Conservation (phyloP, 2,329 filamentous ascomycete species). For the Claviceps quebecensis region DNA sequence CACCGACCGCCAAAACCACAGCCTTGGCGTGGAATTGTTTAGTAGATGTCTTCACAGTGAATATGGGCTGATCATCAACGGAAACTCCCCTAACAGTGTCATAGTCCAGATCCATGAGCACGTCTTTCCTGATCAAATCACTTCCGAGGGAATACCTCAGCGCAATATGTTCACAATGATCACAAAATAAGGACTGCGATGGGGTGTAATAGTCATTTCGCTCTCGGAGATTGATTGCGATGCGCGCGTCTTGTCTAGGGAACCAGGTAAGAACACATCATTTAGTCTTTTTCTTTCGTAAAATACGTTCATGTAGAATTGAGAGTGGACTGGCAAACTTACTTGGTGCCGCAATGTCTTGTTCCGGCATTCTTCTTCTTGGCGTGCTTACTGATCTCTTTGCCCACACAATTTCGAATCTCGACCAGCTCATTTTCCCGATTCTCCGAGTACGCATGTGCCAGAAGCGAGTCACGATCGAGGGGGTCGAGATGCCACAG, state of each 20-base stretch:
- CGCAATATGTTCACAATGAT: slow-evolving; percentile 45
- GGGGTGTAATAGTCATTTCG: slow-evolving; percentile 58
- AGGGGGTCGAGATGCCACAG: slow-evolving; percentile 69
- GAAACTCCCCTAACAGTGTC: slow-evolving; percentile 30
- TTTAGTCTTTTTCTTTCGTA: neutral
- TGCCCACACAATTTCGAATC: slow-evolving; percentile 61
- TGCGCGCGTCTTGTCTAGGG: slow-evolving; percentile 26
- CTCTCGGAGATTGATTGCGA: slow-evolving; percentile 51
- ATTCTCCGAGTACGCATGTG: slow-evolving; percentile 48
- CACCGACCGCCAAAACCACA: slow-evolving; percentile 58
- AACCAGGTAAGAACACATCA: neutral
- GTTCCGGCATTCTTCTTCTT: slow-evolving; percentile 44
- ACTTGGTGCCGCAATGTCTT: slow-evolving; percentile 28
- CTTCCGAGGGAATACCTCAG: slow-evolving; percentile 33
- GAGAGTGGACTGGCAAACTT: slow-evolving; percentile 8
- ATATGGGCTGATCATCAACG: slow-evolving; percentile 39
- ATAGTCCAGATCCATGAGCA: slow-evolving; percentile 48
- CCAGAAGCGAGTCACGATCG: slow-evolving; percentile 60
- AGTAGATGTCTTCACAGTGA: slow-evolving; percentile 47
- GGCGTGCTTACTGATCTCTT: slow-evolving; percentile 66
- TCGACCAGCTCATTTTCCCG: slow-evolving; percentile 53
- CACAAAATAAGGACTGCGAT: slow-evolving; percentile 44
- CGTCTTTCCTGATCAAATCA: slow-evolving; percentile 45
- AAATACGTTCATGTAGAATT: neutral
- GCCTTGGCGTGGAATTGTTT: slow-evolving; percentile 41